Evolutionary conservation across 129 eudicot species (phyloP), one percentile per base, ranked within the genome.

Genomic region (Solidago caesia): DNA sequence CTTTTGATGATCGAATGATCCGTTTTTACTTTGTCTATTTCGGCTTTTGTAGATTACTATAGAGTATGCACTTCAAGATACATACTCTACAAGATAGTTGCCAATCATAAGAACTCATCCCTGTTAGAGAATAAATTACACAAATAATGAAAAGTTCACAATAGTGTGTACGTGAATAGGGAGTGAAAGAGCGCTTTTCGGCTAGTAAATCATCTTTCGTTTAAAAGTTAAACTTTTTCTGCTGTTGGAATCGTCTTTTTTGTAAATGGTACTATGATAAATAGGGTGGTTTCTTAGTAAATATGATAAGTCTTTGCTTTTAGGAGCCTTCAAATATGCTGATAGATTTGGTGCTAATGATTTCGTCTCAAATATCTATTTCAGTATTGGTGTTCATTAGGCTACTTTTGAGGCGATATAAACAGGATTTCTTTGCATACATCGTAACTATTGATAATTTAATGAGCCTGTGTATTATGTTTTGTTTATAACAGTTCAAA

Each of bases 381-480:
- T 21, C 21, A 3, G 39, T 33, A 33, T 33, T 33, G 39, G 0
- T 33, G 39, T 33, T 33, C 39, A 33, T 33, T 3, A 1, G 39
- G 39, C 39, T 33, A 14, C 21, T 56, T 15, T 56, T 21, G 27
- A 56, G 61, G 60, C 60, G 21, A n/a, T 53, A 53, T 7, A 53
- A n/a, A 8, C 60, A 8, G 26, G 7, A 13, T 53, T 53, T 0
- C 6, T 13, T 53, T 16, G 25, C 15, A 53, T 53, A n/a, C 60
- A 53, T 53, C 60, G 21, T 53, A 63, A 14, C 7, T 63, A 63
- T 8, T 63, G 68, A 63, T n/a, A 29, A 39, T 33, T 61, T 61
- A 33, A 29, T 13, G 45, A 42, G 44, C 13, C 47, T 5, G 2
- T 5, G 67, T 43, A 26, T 62, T 62, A 29, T 62, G 21, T 62